phyloP scores from a whole-genome alignment of 164 flowering plant species.

The Umbilicus rupestris region DNA sequence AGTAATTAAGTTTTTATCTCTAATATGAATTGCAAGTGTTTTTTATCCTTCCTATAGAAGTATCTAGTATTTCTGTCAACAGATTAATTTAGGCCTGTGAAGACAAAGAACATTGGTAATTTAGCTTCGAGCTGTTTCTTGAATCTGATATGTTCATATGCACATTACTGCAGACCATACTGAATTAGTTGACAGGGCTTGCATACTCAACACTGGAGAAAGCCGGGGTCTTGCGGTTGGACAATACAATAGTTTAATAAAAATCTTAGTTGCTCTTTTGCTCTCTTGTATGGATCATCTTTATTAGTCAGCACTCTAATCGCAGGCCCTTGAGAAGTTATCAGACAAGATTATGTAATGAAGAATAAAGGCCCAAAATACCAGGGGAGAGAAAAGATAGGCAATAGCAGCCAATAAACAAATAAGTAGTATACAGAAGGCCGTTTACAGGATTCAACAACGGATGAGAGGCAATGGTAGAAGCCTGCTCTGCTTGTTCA shows the following conservation, averaged over 20 bases:
- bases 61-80: no score
- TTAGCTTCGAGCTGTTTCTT: no score
- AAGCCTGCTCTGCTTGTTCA: slow-evolving; percentile 21
- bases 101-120: no score
- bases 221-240: no score
- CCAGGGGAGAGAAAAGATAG: not conserved
- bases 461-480: slow-evolving; percentile 21
- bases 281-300: not conserved
- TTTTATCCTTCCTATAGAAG: not conserved
- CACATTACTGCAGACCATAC: no score
- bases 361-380: not conserved
- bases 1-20: not conserved
- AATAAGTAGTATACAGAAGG: not conserved
- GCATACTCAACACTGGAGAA: no score
- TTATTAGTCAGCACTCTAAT: not conserved
- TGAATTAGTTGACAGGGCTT: no score
- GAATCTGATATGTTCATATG: no score
- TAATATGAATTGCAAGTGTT: not conserved
- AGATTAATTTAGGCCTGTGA: no score
- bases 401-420: not conserved
- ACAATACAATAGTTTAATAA: no score
- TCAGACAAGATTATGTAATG: not conserved
- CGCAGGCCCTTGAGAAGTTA: not conserved
- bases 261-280: no score
- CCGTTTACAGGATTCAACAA: slow-evolving; percentile 33